Conservation (phyloP, 2,329 filamentous ascomycete species). For the Blastomyces parvus region DNA sequence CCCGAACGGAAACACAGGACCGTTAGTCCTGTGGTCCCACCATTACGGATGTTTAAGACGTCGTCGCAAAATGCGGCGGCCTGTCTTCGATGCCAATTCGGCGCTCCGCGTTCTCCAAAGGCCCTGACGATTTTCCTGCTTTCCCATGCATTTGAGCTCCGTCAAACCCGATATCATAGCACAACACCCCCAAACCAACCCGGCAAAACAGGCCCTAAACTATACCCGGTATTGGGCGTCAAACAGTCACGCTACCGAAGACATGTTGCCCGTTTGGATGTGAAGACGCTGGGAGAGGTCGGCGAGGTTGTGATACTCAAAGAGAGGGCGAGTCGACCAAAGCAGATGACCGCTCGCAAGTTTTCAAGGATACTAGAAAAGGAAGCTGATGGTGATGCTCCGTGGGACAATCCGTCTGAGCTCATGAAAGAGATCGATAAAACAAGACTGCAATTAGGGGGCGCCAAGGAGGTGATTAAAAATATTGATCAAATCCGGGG, state of each 20-base stretch:
- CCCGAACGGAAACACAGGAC: background rate
- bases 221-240: background rate
- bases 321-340: background rate
- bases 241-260: background rate
- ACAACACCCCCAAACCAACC: background rate
- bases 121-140: background rate
- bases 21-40: slow-evolving; percentile 1
- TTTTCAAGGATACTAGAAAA: slow-evolving; percentile 4
- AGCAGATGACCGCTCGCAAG: background rate
- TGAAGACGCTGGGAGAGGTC: slow-evolving; percentile 2
- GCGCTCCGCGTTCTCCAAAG: slow-evolving; percentile 4
- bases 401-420: slow-evolving; percentile 12
- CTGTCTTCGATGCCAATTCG: slow-evolving; percentile 18
- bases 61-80: slow-evolving; percentile 18
- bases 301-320: slow-evolving; percentile 8
- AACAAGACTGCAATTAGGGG: slow-evolving; percentile 6
- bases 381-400: slow-evolving; percentile 2
- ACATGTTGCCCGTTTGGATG: slow-evolving; percentile 7
- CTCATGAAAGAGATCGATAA: slow-evolving; percentile 14
- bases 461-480: slow-evolving; percentile 15
- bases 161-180: background rate
- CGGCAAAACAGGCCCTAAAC: background rate
- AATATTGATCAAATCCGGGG: slow-evolving; percentile 24
- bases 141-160: background rate
- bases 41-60: slow-evolving; percentile 22